These are phyloP conservation scores for Musa acuminata DNA, from an alignment of 176 grass and related monocot genomes.

Conservation along the genomic window DNA sequence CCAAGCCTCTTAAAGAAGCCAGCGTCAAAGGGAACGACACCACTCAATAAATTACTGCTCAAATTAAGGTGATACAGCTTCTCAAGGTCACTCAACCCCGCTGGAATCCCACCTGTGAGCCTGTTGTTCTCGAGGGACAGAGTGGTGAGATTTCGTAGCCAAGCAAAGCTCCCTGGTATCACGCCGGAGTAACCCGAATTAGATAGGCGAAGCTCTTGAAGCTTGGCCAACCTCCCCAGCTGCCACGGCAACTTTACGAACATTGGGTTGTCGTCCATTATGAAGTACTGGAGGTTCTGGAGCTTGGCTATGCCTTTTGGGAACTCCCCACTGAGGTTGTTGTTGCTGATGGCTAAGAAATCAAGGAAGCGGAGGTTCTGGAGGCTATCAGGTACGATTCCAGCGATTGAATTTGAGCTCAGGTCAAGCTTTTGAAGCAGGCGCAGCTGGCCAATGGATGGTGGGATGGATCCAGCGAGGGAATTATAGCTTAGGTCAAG, in stretches of 20 bases:
- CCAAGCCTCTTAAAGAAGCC: too few species aligned
- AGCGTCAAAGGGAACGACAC: too few species aligned
- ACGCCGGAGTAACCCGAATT: conserved; percentile 66
- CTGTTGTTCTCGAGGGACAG: conserved; percentile 74
- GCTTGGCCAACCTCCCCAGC: conserved; percentile 45
- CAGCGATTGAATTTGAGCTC: conserved; percentile 69
- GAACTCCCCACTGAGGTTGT: conserved; percentile 43
- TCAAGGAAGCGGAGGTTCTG: conserved; percentile 43
- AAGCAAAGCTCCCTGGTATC: conserved; percentile 56
- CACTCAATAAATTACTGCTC: too few species aligned
- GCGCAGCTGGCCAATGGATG: conserved; percentile 46
- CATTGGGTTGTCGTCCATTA: conserved; percentile 87
- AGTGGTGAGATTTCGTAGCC: conserved; percentile 54
- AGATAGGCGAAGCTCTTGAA: conserved; percentile 69
- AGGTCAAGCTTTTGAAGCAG: conserved; percentile 92
- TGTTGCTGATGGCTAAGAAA: conserved; percentile 79
- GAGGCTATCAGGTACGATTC: conserved; percentile 38
- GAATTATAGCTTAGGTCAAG: conserved; percentile 89
- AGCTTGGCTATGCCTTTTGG: conserved; percentile 45
- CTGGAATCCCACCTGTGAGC: too few species aligned
- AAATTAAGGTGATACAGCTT: too few species aligned
- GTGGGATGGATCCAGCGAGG: conserved; percentile 53
- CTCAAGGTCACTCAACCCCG: too few species aligned
- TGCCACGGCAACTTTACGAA: conserved; percentile 40
- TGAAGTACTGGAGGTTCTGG: conserved; percentile 70